A percentile compares a stretch with the other conserved stretches of the same genome.
These are phyloP conservation scores for Yamadazyma philogaea DNA, from an alignment of 805 yeast species.

Conservation along the genomic window DNA sequence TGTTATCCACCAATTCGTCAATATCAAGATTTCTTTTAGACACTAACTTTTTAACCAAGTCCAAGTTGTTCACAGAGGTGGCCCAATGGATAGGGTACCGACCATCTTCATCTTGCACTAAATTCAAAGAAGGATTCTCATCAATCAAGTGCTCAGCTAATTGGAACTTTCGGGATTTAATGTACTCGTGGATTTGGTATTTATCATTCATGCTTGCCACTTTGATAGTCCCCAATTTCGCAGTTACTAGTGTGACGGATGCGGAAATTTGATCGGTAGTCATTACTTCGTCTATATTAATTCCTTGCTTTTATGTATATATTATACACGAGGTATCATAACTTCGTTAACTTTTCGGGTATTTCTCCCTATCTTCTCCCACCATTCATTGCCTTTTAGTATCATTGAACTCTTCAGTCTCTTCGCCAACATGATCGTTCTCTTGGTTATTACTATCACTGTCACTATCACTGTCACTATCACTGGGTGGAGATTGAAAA, in stretches of 20 bases:
- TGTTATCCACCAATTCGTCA: conserved; percentile 64
- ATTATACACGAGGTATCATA: background rate
- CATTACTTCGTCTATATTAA: background rate
- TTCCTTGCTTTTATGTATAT: background rate
- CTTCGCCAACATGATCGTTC: conserved; percentile 1
- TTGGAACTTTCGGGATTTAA: conserved; percentile 54
- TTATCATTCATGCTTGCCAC: conserved; percentile 10
- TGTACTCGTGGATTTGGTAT: conserved; percentile 55
- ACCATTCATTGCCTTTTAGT: background rate
- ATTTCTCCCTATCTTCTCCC: background rate
- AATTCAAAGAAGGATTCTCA: conserved; percentile 47
- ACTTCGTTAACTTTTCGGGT: background rate
- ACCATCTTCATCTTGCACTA: conserved; percentile 62
- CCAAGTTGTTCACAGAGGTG: conserved; percentile 55
- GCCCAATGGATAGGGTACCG: conserved; percentile 92
- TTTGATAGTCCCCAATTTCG: background rate
- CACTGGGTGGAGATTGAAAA: conserved; percentile 37
- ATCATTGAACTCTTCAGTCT: background rate
- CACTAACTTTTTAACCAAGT: conserved; percentile 23
- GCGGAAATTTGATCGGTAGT: background rate
- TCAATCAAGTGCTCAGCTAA: conserved; percentile 50
- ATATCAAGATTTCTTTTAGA: conserved; percentile 45
- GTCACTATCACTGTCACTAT: conserved; percentile 26
- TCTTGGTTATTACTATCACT: conserved; percentile 3
- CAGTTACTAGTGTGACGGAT: background rate